Base-by-base conservation (phyloP, 371 early-diverging fungal genomes). In the Fennellomyces sp. region DNA sequence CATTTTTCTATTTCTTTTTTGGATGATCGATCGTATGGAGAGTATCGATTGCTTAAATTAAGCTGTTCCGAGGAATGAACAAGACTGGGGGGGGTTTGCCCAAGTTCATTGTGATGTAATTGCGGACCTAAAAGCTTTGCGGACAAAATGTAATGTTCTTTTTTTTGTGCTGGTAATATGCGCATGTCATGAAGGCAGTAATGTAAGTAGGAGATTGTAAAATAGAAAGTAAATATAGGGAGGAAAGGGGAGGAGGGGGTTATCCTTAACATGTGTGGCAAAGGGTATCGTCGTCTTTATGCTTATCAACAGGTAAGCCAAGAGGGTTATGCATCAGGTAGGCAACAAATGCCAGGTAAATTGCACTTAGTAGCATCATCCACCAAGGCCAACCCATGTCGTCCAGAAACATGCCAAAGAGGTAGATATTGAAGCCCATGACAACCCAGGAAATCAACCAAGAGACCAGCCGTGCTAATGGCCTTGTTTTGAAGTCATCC, bases 351-450 rank as follows among this genome's bases (percentile, higher is more conserved):
- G 30, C 23, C 42, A 66, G 54, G 29, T 66, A 66, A 26, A 33
- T 27, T 19, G 42, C 30, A n/a, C 57, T 62, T 11, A 62, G 28
- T 4, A 31, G 5, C 8, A 59, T 36, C 50, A 66, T 36, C 50
- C 62, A 39, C 25, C 19, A 45, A 0, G 53, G 52, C 56, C 56
- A 68, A 19, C 27, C 33, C 48, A 48, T 50, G 13, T 59, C 63
- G n/a, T 60, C 56, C 2, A 65, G 50, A 36, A 56, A 65, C 42
- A 50, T 55, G 29, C 76, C 63, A 19, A 81, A 74, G 52, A 84
- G 69, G 45, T 82, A 79, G 0, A 79, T 71, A 52, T 87, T 85
- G 52, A 87, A 80, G 1, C 75, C 76, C 49, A 84, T 73, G 8
- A 85, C 82, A 15, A 83, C 68, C 47, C 72, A 61, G 0, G 84